phyloP scores from a whole-genome alignment of 2,329 filamentous ascomycete species.

The Dactylellina haptotyla region DNA sequence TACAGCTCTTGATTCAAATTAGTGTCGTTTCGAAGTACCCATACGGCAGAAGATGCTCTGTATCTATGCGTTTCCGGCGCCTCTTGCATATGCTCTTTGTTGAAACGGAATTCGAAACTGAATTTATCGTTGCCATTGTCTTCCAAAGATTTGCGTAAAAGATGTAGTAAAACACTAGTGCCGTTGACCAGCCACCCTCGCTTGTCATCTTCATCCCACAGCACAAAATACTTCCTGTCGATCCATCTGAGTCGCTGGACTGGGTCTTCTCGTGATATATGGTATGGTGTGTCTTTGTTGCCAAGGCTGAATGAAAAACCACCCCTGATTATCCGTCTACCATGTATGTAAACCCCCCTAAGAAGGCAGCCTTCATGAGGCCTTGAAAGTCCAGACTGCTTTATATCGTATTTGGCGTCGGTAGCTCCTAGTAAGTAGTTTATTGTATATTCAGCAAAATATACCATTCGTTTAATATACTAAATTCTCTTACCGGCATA shows the following conservation, averaged over 20 bases:
- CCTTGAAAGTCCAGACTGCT: constrained; percentile 8
- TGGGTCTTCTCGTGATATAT: constrained; percentile 12
- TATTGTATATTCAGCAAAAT: neutral
- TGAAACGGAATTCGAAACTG: constrained; percentile 8
- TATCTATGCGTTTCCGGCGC: constrained; percentile 9
- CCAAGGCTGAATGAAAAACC: constrained; percentile 12
- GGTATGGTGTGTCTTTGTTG: constrained; percentile 13
- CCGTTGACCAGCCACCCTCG: constrained; percentile 60
- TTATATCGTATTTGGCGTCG: constrained; percentile 4
- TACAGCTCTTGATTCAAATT: constrained; percentile 25
- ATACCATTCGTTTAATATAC: neutral
- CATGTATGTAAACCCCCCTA: neutral
- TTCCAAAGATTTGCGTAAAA: constrained; percentile 55
- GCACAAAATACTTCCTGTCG: constrained; percentile 53
- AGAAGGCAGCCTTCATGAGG: constrained; percentile 4
- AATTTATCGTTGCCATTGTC: constrained; percentile 31
- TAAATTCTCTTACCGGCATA: constrained; percentile 30
- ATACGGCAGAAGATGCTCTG: constrained; percentile 3
- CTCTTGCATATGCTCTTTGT: constrained; percentile 13
- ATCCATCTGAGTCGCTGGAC: constrained; percentile 52
- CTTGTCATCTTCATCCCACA: constrained; percentile 59
- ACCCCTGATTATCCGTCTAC: constrained; percentile 11
- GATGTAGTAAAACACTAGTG: constrained; percentile 57
- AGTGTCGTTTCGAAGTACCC: neutral
- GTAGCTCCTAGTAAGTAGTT: constrained; percentile 5